These are phyloP conservation scores for Dionaea muscipula DNA, from an alignment of 179 eudicot species.

Conservation along the genomic window DNA sequence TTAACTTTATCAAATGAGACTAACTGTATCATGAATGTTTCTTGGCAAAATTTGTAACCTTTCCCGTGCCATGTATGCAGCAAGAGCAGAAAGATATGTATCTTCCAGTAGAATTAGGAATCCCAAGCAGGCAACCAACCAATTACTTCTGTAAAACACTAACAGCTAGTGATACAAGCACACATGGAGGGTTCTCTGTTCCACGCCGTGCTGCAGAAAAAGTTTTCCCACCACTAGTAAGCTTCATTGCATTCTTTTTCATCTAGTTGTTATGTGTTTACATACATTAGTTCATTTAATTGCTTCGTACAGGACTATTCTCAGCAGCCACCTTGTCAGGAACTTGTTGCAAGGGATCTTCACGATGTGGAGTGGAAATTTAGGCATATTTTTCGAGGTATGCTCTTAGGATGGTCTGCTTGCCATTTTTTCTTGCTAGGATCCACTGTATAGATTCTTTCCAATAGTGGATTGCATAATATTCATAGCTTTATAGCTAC, in stretches of 20 bases:
- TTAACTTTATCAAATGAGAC: background rate
- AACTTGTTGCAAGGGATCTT: constrained; percentile 92
- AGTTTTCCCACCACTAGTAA: constrained; percentile 88
- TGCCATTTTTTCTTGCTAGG: too few relatives aligned
- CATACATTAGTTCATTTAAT: constrained; percentile 1
- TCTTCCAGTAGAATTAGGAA: constrained; percentile 85
- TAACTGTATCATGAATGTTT: background rate
- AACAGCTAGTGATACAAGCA: constrained; percentile 90
- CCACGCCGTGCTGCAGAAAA: constrained; percentile 97
- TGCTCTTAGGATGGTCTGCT: constrained; percentile 12
- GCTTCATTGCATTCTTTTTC: constrained; percentile 4
- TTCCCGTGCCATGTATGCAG: constrained; percentile 22
- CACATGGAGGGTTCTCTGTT: constrained; percentile 94
- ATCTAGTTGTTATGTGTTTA: background rate
- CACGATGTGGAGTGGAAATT: constrained; percentile 99
- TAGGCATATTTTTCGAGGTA: constrained; percentile 92
- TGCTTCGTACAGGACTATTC: constrained; percentile 58
- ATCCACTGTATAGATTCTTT: too few relatives aligned
- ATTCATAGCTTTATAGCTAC: too few relatives aligned
- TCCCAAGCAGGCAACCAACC: constrained; percentile 81
- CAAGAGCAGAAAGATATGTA: constrained; percentile 86
- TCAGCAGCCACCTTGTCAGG: constrained; percentile 94
- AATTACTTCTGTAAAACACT: constrained; percentile 88
- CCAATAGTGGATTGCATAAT: too few relatives aligned
- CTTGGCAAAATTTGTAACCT: background rate